A percentile compares a stretch with the other conserved stretches of the same genome.
Evolutionary conservation across 2,329 filamentous ascomycete genomes (phyloP).

Genomic region (Cylindrodendrum hubeiense): DNA sequence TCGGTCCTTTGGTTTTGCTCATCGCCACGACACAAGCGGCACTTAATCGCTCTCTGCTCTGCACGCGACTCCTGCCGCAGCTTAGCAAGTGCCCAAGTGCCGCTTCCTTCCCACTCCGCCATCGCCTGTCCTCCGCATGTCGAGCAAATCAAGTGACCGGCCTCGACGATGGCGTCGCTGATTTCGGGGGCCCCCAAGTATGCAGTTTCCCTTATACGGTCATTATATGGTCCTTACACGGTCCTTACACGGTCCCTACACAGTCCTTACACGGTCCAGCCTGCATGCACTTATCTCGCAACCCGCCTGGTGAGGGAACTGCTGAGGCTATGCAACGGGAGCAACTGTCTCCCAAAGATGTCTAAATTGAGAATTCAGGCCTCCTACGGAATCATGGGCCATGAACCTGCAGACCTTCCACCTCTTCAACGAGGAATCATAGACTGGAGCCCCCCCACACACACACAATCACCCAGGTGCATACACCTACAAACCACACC

Average conservation of each 20-base stretch:
- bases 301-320: background rate
- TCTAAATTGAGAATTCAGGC: background rate
- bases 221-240: no score
- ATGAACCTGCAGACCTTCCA: background rate
- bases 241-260: no score
- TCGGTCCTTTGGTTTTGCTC: background rate
- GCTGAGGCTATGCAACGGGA: background rate
- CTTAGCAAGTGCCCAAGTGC: background rate
- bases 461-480: background rate
- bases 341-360: background rate
- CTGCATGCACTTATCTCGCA: no score
- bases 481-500: background rate
- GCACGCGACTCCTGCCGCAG: background rate
- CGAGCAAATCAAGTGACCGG: constrained; percentile 27
- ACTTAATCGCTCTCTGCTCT: background rate
- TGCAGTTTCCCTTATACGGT: background rate
- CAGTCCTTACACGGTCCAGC: no score
- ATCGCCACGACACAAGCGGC: background rate
- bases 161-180: background rate
- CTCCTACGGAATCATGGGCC: no score
- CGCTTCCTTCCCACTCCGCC: background rate
- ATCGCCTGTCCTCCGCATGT: constrained; percentile 23
- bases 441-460: background rate
- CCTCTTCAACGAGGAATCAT: background rate
- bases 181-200: background rate